These are phyloP conservation scores for Colletotrichum cordylinicola DNA, from an alignment of 2,329 filamentous ascomycete species.

Conservation along the genomic window DNA sequence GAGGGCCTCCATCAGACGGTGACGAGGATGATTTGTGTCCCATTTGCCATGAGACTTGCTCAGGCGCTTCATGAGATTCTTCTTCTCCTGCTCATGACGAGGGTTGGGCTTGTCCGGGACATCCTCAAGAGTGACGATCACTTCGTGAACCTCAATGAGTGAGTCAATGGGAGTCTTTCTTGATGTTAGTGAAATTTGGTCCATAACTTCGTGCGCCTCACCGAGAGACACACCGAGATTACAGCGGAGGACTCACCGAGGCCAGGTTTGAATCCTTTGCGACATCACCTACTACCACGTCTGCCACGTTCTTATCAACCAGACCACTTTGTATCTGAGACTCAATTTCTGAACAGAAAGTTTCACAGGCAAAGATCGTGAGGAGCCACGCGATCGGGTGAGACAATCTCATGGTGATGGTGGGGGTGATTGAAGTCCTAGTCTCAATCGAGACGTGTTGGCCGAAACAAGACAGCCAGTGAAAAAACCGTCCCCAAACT, in stretches of 20 bases:
- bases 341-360: neutral
- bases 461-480: neutral
- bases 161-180: neutral
- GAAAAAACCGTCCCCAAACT: neutral
- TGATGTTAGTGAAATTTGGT: neutral
- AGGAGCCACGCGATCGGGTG: neutral
- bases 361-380: neutral
- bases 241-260: neutral
- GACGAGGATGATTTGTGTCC: slow-evolving; percentile 40
- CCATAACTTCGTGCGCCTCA: fast-evolving
- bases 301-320: neutral
- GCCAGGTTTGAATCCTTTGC: neutral
- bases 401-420: neutral
- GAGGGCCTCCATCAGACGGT: slow-evolving; percentile 45
- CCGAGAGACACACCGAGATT: neutral
- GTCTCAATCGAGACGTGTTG: neutral
- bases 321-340: fast-evolving
- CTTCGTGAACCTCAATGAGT: slow-evolving; percentile 30
- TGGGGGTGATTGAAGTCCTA: neutral
- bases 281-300: neutral
- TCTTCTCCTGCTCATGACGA: slow-evolving; percentile 35
- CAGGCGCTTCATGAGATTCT: slow-evolving; percentile 34
- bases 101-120: slow-evolving; percentile 24
- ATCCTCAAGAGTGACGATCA: slow-evolving; percentile 29
- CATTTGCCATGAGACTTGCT: slow-evolving; percentile 33